Base-by-base conservation (phyloP, 208 protist species). In the Acanthamoeba quina region DNA sequence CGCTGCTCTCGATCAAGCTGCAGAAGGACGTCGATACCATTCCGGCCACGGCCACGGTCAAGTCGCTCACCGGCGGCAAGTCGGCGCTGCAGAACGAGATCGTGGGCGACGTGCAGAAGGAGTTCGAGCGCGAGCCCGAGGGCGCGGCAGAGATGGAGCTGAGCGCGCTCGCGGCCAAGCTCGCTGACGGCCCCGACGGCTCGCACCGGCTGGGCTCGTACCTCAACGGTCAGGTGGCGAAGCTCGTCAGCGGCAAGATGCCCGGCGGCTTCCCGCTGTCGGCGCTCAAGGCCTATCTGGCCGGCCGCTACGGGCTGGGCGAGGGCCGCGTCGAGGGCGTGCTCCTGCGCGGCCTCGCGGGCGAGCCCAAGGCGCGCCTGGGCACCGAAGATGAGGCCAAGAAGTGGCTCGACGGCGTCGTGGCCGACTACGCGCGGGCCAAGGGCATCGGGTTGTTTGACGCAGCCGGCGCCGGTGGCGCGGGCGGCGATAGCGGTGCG, bases 41-140 rank as follows among this genome's bases (percentile, higher is more conserved):
- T 19, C 49, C 88, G n/a, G 17, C 41, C 26, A 93, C 72, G 21
- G 72, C 41, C 34, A 66, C 96, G 17, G 95, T 97, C 94, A 97
- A 97, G 86, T 88, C 96, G 37, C 95, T 97, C 37, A 83, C 74
- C 49, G 95, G 95, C 54, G 96, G 96, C 66, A 97, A 97, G 95
- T 93, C 66, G 13, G 94, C 96, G 29, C 56, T 97, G 19, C 96
- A 97, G 72, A 97, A 97, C 88, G 96, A 97, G 64, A 88, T 97
- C 66, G 34, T 97, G 15, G 96, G 96, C 41, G 96, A 97, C 90
- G 74, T 97, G 11, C 56, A 80, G 6, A 95, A 96, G 88, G 96
- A 97, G 93, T 97, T 97, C 82, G 95, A 83, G 34, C 26, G 37
- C 26, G 94, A 72, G 52, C 88, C 80, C 60, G 90, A 94, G 31